Evolutionary conservation across 768 basidiomycete genomes (phyloP).

Genomic region (Thelephora aurantiotincta): DNA sequence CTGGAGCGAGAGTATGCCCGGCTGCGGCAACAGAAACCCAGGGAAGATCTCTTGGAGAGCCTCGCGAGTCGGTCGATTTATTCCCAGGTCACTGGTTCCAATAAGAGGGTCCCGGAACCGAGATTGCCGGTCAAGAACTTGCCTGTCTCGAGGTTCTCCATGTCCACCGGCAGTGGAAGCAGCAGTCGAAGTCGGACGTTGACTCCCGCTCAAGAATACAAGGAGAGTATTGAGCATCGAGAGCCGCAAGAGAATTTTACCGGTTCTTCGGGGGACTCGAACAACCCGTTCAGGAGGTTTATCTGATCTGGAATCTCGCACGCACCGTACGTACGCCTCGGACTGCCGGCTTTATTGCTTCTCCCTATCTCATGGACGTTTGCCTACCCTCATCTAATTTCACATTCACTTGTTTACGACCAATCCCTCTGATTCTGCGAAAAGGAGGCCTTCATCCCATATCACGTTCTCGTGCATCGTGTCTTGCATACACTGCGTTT

Average conservation of each 20-base stretch:
- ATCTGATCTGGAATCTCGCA: no score
- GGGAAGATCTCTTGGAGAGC: background rate
- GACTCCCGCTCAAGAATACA: slow-evolving; percentile 52
- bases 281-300: no score
- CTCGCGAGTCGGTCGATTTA: slow-evolving; percentile 43
- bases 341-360: no score
- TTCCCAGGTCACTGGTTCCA: slow-evolving; percentile 52
- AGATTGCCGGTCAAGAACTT: slow-evolving; percentile 45
- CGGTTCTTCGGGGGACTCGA: no score
- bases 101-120: slow-evolving; percentile 44
- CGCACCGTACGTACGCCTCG: no score
- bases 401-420: no score
- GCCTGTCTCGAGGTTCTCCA: slow-evolving; percentile 35
- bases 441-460: no score
- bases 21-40: background rate
- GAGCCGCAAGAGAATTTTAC: background rate
- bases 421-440: no score
- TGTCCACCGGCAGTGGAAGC: slow-evolving; percentile 23
- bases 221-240: slow-evolving; percentile 27
- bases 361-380: no score
- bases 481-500: no score
- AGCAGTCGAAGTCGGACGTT: slow-evolving; percentile 11
- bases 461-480: no score
- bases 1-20: slow-evolving; percentile 11
- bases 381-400: no score